Conservation (phyloP, 164 flowering plant genomes). For the Paratinospora sagittata region DNA sequence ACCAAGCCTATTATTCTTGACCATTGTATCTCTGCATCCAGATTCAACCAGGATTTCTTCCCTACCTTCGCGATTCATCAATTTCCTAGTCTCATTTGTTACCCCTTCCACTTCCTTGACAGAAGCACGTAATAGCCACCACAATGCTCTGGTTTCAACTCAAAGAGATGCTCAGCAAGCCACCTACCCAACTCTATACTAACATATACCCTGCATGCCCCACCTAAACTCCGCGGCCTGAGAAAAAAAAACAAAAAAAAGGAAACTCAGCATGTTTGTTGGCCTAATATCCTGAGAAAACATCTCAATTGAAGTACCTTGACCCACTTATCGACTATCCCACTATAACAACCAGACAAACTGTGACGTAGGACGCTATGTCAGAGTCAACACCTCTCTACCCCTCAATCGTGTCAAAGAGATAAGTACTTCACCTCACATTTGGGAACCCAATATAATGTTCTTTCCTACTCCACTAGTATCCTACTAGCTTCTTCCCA, state of each 20-base stretch:
- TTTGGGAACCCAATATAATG: slow-evolving; percentile 10
- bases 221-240: slow-evolving; percentile 3
- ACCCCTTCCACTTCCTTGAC: slow-evolving; percentile 16
- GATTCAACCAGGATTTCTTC: slow-evolving; percentile 9
- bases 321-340: neutral
- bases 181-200: slow-evolving; percentile 4
- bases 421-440: slow-evolving; percentile 2
- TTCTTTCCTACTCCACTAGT: slow-evolving; percentile 9
- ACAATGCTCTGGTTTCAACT: slow-evolving; percentile 7
- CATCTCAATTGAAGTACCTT: slow-evolving; percentile 6
- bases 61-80: slow-evolving; percentile 12
- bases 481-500: slow-evolving; percentile 17
- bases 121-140: slow-evolving; percentile 10
- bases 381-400: neutral
- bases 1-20: too few relatives aligned
- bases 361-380: slow-evolving; percentile 2
- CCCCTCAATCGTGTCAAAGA: slow-evolving; percentile 2
- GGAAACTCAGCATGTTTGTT: neutral
- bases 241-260: slow-evolving; percentile 7
- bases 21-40: too few relatives aligned
- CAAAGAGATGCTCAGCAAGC: slow-evolving; percentile 9
- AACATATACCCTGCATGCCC: slow-evolving; percentile 1
- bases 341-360: slow-evolving; percentile 10
- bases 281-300: slow-evolving; percentile 5
- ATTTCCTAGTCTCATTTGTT: slow-evolving; percentile 8